phyloP scores from a whole-genome alignment of 495 filamentous ascomycete species.

The Haplographium delicatum region DNA sequence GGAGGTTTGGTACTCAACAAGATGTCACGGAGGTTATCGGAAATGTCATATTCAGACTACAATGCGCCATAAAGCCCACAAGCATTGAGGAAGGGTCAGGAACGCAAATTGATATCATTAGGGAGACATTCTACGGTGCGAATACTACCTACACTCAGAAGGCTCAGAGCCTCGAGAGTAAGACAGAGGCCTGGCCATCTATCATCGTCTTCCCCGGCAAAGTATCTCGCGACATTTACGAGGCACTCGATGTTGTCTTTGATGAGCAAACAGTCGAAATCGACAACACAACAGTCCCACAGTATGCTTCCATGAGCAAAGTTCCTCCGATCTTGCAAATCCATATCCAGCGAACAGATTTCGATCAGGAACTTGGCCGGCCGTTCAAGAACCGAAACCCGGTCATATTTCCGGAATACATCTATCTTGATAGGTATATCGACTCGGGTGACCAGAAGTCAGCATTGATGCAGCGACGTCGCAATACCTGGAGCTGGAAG shows the following conservation, averaged over 20 bases:
- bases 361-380: constrained; percentile 50
- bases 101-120: constrained; percentile 75
- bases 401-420: constrained; percentile 63
- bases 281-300: constrained; percentile 54
- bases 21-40: constrained; percentile 95
- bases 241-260: constrained; percentile 78
- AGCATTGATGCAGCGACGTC: constrained; percentile 53
- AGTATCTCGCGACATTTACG: constrained; percentile 59
- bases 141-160: constrained; percentile 23
- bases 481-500: constrained; percentile 71
- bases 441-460: constrained; percentile 51
- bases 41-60: constrained; percentile 82
- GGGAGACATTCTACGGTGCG: constrained; percentile 46
- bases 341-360: constrained; percentile 76
- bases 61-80: constrained; percentile 72
- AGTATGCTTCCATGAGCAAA: constrained; percentile 69
- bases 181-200: constrained; percentile 24
- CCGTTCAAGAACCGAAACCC: constrained; percentile 75
- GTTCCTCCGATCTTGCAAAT: constrained; percentile 85
- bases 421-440: constrained; percentile 90
- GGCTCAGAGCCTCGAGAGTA: constrained; percentile 13
- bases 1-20: constrained; percentile 65
- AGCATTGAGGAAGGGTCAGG: constrained; percentile 50
- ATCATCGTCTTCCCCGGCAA: constrained; percentile 38
- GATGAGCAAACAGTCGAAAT: constrained; percentile 69